Evolutionary conservation across 495 filamentous ascomycete genomes (phyloP), one percentile per base, ranked within the genome.

Genomic region (Schizothecium vesticola): DNA sequence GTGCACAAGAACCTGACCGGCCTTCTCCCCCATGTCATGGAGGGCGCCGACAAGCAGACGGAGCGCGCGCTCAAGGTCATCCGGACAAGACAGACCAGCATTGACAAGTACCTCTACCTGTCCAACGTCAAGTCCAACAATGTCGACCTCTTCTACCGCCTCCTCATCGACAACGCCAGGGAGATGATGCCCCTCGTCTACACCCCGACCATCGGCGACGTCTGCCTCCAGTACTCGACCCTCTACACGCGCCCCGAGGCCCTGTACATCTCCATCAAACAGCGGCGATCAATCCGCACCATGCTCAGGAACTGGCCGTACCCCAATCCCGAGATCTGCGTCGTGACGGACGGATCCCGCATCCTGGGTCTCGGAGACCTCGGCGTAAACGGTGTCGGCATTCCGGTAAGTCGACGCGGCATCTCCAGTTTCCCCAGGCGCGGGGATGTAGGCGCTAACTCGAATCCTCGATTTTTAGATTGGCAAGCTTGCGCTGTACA

Each of bases 311-410:
- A 97, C 77, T 97, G 93, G 93, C 93, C 92, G 25, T 88, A 93
- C 75, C 82, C 82, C 23, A 87, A 93, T 67, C 93, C 95, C 23
- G 93, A 97, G 78, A 99, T 99, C 76, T 94, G 93, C 74, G 93
- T 96, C 75, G 92, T 99, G 69, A 99, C 95, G 58, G 95, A 99
- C 81, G 95, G 95, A 62, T 97, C 93, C 69, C 90, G 95, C 66
- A 99, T 99, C 78, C 87, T 99, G 66, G 95, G 95, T 66, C 86
- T 99, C 33, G 95, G 95, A 63, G 95, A 99, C 80, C 88, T 99
- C 69, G 95, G 95, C 70, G 89, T 99, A 67, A 97, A 97, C 78
- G 95, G 95, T 68, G 97, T 99, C 86, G 95, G 95, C 66, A 99
- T 99, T 80, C 93, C 95, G 69, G 94, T 99, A 80, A 89, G 85